phyloP scores from a whole-genome alignment of 2,329 filamentous ascomycete genomes.

The Phoma sp. region DNA sequence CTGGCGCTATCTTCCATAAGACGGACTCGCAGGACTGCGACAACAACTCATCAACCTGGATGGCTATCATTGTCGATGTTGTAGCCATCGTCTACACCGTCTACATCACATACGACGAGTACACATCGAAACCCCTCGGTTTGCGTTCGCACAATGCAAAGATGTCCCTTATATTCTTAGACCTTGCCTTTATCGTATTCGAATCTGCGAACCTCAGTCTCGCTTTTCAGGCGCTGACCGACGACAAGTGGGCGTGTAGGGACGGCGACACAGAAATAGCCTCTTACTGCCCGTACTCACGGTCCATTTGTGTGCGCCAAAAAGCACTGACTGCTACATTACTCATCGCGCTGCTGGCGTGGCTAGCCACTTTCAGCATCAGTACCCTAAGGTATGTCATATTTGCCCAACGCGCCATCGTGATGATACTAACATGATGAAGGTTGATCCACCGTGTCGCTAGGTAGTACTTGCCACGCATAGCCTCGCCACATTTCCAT shows the following conservation, averaged over 20 bases:
- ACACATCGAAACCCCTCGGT: slow-evolving; percentile 90
- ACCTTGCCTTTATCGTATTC: slow-evolving; percentile 97
- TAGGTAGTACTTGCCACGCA: slow-evolving; percentile 27
- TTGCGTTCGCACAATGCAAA: slow-evolving; percentile 85
- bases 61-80: slow-evolving; percentile 88
- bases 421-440: slow-evolving; percentile 16
- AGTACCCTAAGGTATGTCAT: slow-evolving; percentile 60
- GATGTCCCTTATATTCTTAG: slow-evolving; percentile 85
- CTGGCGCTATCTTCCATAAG: slow-evolving; percentile 72
- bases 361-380: slow-evolving; percentile 87
- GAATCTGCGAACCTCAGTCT: slow-evolving; percentile 91
- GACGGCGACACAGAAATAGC: slow-evolving; percentile 20
- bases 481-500: neutral
- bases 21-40: slow-evolving; percentile 49
- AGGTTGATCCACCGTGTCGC: slow-evolving; percentile 41
- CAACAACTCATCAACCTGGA: slow-evolving; percentile 72
- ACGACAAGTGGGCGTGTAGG: slow-evolving; percentile 63
- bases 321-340: slow-evolving; percentile 80
- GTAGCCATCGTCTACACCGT: slow-evolving; percentile 88
- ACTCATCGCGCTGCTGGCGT: slow-evolving; percentile 83
- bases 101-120: slow-evolving; percentile 97
- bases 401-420: neutral
- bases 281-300: slow-evolving; percentile 37
- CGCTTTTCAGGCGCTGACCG: slow-evolving; percentile 82
- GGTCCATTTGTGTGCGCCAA: slow-evolving; percentile 66